phyloP scores from a whole-genome alignment of 257 asterid genomes.

The Fraxinus cuspidata region DNA sequence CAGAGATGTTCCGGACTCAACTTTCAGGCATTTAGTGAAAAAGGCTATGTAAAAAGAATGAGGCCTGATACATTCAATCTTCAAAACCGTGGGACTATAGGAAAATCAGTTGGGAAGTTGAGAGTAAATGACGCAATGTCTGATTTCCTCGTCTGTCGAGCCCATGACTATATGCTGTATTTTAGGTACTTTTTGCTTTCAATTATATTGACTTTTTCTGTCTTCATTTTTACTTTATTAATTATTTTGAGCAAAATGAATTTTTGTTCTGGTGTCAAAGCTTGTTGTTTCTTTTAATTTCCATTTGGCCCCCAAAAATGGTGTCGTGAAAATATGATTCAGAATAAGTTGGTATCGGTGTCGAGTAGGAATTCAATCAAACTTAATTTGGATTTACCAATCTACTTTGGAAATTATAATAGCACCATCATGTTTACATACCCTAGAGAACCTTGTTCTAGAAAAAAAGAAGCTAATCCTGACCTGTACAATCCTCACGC shows the following conservation, averaged over 20 bases:
- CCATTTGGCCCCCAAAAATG: slow-evolving; percentile 1
- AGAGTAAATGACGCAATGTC: slow-evolving; percentile 92
- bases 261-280: slow-evolving; percentile 14
- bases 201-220: slow-evolving; percentile 9
- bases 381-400: background rate
- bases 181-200: slow-evolving; percentile 66
- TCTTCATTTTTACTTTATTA: background rate
- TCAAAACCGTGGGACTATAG: slow-evolving; percentile 93
- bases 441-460: background rate
- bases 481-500: background rate
- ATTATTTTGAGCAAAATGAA: background rate
- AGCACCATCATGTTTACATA: background rate
- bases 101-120: slow-evolving; percentile 94
- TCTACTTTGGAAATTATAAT: background rate
- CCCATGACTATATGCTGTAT: slow-evolving; percentile 90
- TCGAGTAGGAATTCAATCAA: background rate
- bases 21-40: slow-evolving; percentile 91
- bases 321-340: background rate
- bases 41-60: slow-evolving; percentile 97
- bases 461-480: background rate
- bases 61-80: slow-evolving; percentile 91
- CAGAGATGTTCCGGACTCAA: slow-evolving; percentile 14
- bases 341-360: background rate
- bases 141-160: slow-evolving; percentile 89
- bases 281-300: background rate